Percentiles rank a stretch among this genome's conserved stretches.
Conservation (phyloP, 495 filamentous ascomycete genomes). For the Penicillium cinerascens region DNA sequence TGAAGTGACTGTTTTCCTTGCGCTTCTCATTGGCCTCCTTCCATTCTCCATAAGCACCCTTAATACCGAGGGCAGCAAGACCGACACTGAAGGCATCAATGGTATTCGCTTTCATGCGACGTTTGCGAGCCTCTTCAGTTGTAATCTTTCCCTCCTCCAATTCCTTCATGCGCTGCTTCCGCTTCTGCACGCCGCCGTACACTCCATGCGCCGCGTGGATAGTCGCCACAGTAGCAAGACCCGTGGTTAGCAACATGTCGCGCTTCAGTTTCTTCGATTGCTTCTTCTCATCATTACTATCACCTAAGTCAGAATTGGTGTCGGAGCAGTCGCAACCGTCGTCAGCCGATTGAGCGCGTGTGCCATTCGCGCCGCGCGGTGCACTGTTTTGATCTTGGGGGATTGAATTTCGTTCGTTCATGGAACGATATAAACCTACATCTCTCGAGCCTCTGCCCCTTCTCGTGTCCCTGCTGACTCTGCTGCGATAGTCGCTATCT, state of each 20-base stretch:
- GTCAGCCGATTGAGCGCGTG: not conserved
- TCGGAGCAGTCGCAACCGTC: slow-evolving; percentile 16
- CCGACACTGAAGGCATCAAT: slow-evolving; percentile 76
- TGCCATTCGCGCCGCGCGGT: slow-evolving; percentile 10
- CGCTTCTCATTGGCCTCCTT: slow-evolving; percentile 61
- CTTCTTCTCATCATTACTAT: slow-evolving; percentile 75
- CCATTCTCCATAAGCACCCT: slow-evolving; percentile 75
- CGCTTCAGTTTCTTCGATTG: slow-evolving; percentile 73
- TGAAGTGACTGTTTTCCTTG: slow-evolving; percentile 50
- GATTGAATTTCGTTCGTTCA: slow-evolving; percentile 14
- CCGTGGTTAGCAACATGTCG: slow-evolving; percentile 79
- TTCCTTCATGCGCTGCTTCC: slow-evolving; percentile 63
- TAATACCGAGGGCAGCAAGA: slow-evolving; percentile 82
- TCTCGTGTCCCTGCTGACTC: slow-evolving; percentile 30
- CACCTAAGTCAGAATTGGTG: slow-evolving; percentile 61
- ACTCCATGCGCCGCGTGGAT: slow-evolving; percentile 83
- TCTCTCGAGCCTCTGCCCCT: slow-evolving; percentile 49
- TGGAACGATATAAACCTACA: slow-evolving; percentile 44
- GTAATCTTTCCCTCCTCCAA: slow-evolving; percentile 72
- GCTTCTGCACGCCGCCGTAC: slow-evolving; percentile 71
- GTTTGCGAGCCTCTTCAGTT: slow-evolving; percentile 68
- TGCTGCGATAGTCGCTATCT: slow-evolving; percentile 50
- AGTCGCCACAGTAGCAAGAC: slow-evolving; percentile 81
- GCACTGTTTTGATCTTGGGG: slow-evolving; percentile 15
- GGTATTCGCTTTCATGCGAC: slow-evolving; percentile 68